A percentile compares a stretch with the other conserved stretches of the same genome.
Conservation (phyloP, 768 basidiomycete genomes). For the Hydnomerulius pinastri region DNA sequence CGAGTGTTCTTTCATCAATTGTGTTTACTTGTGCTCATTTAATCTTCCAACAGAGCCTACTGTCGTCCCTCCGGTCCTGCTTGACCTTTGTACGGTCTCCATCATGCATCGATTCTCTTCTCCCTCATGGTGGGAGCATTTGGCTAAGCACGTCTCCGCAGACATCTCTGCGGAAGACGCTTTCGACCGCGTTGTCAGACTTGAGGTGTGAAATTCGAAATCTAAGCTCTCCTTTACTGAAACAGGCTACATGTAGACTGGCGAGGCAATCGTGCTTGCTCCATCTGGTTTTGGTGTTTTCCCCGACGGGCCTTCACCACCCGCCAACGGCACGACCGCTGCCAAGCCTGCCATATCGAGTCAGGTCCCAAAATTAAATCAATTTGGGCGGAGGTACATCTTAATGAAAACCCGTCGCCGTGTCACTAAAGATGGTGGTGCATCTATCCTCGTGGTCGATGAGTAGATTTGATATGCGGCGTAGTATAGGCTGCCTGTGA, state of each 20-base stretch:
- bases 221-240: background rate
- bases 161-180: conserved; percentile 59
- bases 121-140: conserved; percentile 72
- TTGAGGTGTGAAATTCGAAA: conserved; percentile 48
- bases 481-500: too few relatives aligned
- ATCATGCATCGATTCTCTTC: conserved; percentile 79
- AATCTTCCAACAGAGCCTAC: conserved; percentile 57
- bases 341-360: conserved; percentile 1
- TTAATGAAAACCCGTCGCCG: conserved; percentile 62
- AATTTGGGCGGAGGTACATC: conserved; percentile 60
- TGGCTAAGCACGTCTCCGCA: conserved; percentile 66
- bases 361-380: conserved; percentile 36
- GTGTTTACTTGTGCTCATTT: background rate
- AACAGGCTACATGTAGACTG: conserved; percentile 48
- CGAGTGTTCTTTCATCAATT: conserved; percentile 18
- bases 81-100: conserved; percentile 65
- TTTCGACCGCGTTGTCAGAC: conserved; percentile 64
- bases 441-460: conserved; percentile 48
- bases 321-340: conserved; percentile 5
- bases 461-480: background rate
- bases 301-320: conserved; percentile 15
- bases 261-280: conserved; percentile 68
- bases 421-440: conserved; percentile 66
- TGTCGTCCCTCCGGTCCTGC: conserved; percentile 63
- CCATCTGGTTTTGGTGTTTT: conserved; percentile 60